Evolutionary conservation across 768 basidiomycete genomes (phyloP).

Genomic region (Trametes punicea): DNA sequence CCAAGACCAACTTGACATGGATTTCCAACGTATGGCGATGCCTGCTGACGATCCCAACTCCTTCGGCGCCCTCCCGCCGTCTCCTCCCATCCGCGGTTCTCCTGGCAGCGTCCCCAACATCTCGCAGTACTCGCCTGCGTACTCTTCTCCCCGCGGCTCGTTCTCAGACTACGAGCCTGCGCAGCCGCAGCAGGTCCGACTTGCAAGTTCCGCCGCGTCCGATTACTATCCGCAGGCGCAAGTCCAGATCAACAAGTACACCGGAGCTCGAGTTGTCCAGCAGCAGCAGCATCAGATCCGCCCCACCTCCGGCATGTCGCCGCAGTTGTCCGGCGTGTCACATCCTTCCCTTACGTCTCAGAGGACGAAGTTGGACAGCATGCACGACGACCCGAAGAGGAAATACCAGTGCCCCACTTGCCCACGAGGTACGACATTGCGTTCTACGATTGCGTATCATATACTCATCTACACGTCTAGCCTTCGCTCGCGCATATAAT

Average conservation of each 20-base stretch:
- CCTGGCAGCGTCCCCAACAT: slow-evolving; percentile 41
- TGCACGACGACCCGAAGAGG: slow-evolving; percentile 64
- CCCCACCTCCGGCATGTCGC: slow-evolving; percentile 53
- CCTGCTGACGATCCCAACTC: slow-evolving; percentile 51
- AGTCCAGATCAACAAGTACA: slow-evolving; percentile 23
- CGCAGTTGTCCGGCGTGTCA: slow-evolving; percentile 43
- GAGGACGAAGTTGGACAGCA: slow-evolving; percentile 35
- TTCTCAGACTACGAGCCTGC: slow-evolving; percentile 65
- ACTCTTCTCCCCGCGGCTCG: slow-evolving; percentile 42
- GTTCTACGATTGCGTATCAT: background rate
- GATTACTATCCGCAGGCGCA: slow-evolving; percentile 40
- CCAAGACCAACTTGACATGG: slow-evolving; percentile 61
- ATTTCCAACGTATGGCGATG: slow-evolving; percentile 44
- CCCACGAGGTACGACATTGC: slow-evolving; percentile 53
- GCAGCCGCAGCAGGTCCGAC: slow-evolving; percentile 40
- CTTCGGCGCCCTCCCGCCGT: slow-evolving; percentile 39
- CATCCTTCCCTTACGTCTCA: slow-evolving; percentile 24
- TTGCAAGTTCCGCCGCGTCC: slow-evolving; percentile 48
- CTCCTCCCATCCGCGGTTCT: slow-evolving; percentile 51
- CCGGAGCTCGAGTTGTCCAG: slow-evolving; percentile 21
- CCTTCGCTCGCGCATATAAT: slow-evolving; percentile 92
- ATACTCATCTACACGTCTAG: slow-evolving; percentile 37
- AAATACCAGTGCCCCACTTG: slow-evolving; percentile 77
- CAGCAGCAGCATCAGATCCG: slow-evolving; percentile 39
- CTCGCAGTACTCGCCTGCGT: slow-evolving; percentile 25